Conservation (phyloP, 2,329 filamentous ascomycete genomes). For the Rutstroemia sp. region DNA sequence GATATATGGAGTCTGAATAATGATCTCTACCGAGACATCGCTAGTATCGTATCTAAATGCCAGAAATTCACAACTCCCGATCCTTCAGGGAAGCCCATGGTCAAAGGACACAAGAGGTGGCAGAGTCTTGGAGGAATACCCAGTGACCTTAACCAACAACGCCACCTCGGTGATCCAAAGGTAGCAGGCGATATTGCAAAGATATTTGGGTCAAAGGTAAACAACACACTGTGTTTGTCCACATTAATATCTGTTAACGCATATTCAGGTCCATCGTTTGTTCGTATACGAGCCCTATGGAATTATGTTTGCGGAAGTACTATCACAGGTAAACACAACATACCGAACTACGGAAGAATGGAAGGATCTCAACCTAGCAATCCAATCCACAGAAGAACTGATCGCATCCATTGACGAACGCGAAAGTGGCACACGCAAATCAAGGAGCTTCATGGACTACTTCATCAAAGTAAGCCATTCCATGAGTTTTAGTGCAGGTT, state of each 20-base stretch:
- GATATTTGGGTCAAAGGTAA: slow-evolving; percentile 51
- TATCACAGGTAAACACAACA: slow-evolving; percentile 64
- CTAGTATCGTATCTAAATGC: slow-evolving; percentile 61
- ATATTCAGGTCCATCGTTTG: slow-evolving; percentile 65
- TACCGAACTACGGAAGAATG: slow-evolving; percentile 65
- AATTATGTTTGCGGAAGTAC: slow-evolving; percentile 80
- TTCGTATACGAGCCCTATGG: slow-evolving; percentile 88
- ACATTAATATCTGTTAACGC: not conserved
- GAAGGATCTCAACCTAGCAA: slow-evolving; percentile 74
- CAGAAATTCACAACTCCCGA: slow-evolving; percentile 46
- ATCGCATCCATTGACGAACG: slow-evolving; percentile 62
- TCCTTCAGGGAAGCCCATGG: not conserved
- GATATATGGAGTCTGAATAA: slow-evolving; percentile 81
- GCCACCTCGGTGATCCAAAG: slow-evolving; percentile 47
- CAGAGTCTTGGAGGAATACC: slow-evolving; percentile 33
- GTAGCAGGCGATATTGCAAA: slow-evolving; percentile 54
- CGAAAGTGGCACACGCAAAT: slow-evolving; percentile 59
- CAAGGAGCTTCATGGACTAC: slow-evolving; percentile 75
- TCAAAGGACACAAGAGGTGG: slow-evolving; percentile 38
- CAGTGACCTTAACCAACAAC: slow-evolving; percentile 35
- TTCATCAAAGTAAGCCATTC: slow-evolving; percentile 68
- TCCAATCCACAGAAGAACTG: slow-evolving; percentile 74
- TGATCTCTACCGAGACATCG: slow-evolving; percentile 67
- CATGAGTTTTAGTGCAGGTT: not conserved
- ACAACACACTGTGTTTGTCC: not conserved